Evolutionary conservation across 495 filamentous ascomycete species (phyloP).

Genomic region (Aspergillus steynii): DNA sequence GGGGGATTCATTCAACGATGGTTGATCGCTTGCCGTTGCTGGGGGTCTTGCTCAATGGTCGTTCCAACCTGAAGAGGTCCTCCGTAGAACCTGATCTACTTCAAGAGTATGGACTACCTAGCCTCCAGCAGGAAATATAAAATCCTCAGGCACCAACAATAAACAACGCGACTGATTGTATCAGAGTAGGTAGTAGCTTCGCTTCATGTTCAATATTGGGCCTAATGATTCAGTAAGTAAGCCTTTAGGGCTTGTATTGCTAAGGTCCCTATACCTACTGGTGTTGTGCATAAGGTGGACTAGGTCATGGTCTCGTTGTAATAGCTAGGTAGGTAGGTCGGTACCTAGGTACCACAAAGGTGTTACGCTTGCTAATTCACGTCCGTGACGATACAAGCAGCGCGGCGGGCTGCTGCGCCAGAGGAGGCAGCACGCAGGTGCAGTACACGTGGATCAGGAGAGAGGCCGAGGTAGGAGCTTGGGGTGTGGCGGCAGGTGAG

Average conservation of each 20-base stretch:
- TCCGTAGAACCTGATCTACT: background rate
- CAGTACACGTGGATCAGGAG: conserved; percentile 1
- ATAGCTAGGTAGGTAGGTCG: background rate
- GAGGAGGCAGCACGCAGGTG: background rate
- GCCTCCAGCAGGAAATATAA: background rate
- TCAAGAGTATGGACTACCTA: background rate
- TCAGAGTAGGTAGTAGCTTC: background rate
- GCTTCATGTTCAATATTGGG: conserved; percentile 1
- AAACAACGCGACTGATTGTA: background rate
- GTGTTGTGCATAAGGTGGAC: background rate
- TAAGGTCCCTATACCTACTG: conserved; percentile 1
- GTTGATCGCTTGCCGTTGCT: conserved; percentile 1
- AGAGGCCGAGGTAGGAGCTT: background rate
- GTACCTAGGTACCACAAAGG: background rate
- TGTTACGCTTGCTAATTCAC: background rate
- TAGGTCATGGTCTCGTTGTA: conserved; percentile 1
- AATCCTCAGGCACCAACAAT: background rate
- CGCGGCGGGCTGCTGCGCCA: background rate
- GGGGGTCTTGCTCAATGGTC: background rate
- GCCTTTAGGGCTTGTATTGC: background rate
- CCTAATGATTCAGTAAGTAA: background rate
- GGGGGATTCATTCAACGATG: background rate
- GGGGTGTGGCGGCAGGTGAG: conserved; percentile 1
- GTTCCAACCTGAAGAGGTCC: background rate
- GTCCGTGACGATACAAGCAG: background rate